Percentiles rank a stretch among this genome's conserved stretches.
Evolutionary conservation across 2,329 filamentous ascomycete species (phyloP).

Genomic region (Emericellopsis atlantica): DNA sequence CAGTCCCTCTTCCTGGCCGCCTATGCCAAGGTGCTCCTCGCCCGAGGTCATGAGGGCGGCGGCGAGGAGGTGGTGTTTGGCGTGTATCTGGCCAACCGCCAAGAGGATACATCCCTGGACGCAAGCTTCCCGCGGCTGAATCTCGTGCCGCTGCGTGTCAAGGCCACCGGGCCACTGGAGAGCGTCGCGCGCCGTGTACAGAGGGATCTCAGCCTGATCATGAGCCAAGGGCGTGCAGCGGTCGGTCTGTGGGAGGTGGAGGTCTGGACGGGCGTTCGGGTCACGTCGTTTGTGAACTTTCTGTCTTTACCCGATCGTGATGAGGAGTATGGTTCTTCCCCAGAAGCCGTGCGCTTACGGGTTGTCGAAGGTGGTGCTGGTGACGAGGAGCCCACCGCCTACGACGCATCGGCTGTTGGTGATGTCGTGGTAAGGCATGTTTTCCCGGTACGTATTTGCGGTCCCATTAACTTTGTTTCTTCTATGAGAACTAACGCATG

Average conservation of each 20-base stretch:
- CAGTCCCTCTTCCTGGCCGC: slow-evolving; percentile 68
- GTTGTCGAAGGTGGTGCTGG: slow-evolving; percentile 6
- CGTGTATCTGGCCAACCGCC: slow-evolving; percentile 72
- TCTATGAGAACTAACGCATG: background rate
- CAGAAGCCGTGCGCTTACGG: background rate
- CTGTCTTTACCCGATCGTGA: slow-evolving; percentile 34
- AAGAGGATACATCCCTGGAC: slow-evolving; percentile 13
- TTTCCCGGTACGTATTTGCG: slow-evolving; percentile 16
- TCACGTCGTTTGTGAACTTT: slow-evolving; percentile 76
- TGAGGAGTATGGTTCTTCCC: slow-evolving; percentile 1
- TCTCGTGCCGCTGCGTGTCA: slow-evolving; percentile 58
- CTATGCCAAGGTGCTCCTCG: slow-evolving; percentile 37
- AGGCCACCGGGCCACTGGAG: slow-evolving; percentile 19
- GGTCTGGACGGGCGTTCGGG: slow-evolving; percentile 58
- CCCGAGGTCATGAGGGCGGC: slow-evolving; percentile 1
- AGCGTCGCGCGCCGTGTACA: slow-evolving; percentile 51
- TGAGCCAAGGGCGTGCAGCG: slow-evolving; percentile 30
- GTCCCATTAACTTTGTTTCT: background rate
- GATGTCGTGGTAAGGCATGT: slow-evolving; percentile 6
- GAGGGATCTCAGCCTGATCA: slow-evolving; percentile 51
- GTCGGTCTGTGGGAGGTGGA: slow-evolving; percentile 59
- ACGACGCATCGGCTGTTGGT: background rate
- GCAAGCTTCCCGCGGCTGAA: slow-evolving; percentile 2
- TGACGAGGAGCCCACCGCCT: background rate
- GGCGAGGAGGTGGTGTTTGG: slow-evolving; percentile 47